phyloP scores from a whole-genome alignment of 208 protist genomes.

The Trypanosomatidae sp. region DNA sequence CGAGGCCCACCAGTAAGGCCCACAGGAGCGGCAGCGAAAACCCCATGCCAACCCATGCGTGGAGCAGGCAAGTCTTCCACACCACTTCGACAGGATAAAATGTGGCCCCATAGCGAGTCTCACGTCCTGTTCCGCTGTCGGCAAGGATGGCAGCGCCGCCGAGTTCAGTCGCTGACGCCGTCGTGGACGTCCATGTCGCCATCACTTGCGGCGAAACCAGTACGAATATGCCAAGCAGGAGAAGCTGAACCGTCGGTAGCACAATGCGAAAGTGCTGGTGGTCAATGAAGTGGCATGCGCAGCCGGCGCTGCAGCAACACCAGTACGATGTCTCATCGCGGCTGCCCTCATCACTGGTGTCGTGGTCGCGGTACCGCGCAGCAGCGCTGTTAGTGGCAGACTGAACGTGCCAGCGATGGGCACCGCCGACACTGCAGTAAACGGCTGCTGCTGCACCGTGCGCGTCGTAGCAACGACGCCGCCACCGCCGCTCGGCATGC shows the following conservation, averaged over 20 bases:
- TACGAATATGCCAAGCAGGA: slow-evolving; percentile 70
- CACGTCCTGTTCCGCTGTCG: neutral
- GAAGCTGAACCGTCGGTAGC: slow-evolving; percentile 48
- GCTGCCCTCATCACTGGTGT: neutral
- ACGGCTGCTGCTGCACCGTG: neutral
- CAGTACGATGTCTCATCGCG: neutral
- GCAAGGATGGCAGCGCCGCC: slow-evolving; percentile 15
- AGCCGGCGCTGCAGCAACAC: neutral
- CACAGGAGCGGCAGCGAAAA: slow-evolving; percentile 45
- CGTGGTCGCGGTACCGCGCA: slow-evolving; percentile 6
- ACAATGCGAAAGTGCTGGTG: slow-evolving; percentile 22
- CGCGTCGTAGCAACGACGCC: neutral
- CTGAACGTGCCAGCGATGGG: neutral
- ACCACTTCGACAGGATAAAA: slow-evolving; percentile 55
- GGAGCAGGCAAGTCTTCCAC: slow-evolving; percentile 66
- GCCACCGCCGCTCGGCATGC: slow-evolving; percentile 3
- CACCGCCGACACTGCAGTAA: neutral
- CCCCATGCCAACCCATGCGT: slow-evolving; percentile 67
- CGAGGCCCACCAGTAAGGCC: slow-evolving; percentile 41
- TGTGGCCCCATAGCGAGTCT: slow-evolving; percentile 25
- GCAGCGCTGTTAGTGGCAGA: neutral
- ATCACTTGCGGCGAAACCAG: slow-evolving; percentile 75
- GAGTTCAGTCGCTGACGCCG: neutral
- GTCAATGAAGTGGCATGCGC: slow-evolving; percentile 7
- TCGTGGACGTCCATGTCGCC: slow-evolving; percentile 23